Evolutionary conservation across 2,329 filamentous ascomycete genomes (phyloP), one percentile per base, ranked within the genome.

Genomic region (Phoma sp.): DNA sequence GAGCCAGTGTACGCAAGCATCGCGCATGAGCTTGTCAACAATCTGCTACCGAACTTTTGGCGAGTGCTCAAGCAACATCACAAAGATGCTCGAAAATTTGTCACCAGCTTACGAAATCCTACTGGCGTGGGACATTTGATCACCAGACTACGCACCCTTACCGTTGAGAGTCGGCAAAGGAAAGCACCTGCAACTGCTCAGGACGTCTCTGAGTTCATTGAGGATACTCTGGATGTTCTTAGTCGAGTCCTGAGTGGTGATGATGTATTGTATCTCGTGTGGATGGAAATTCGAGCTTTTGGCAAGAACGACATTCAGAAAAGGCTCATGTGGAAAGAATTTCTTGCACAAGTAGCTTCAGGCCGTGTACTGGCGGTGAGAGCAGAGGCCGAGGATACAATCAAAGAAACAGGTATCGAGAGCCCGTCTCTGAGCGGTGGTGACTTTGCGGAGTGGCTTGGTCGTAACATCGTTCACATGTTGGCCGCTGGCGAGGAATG

Each of bases 31-130:
- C 77, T 99, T 32, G 86, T 96, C 55, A 87, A 84, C 15, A 85
- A 87, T 29, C 92, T 90, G 24, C 79, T 92, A 7, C 90, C 91
- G 1, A 90, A 93, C 69, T 96, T 94, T 75, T 98, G 95, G 94
- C 71, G 80, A 3, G 25, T 47, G 3, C 33, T 67, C n/a, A 53
- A 50, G 19, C 51, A 60, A 12, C 39, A 21, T 6, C 6, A 39
- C 2, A 39, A 32, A 17, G 36, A 69, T 17, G 36, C 51, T 22
- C 53, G 57, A 36, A 73, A 84, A 2, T 76, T 98, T 15, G 64
- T 90, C 1, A 73, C 76, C 55, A 91, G 87, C 67, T 77, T 99
- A 5, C 82, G 82, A 52, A 96, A 87, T 68, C 80, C 95, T 15
- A 82, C 88, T 2, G 93, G 92, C 0, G 74, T 96, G 29, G 94